These are phyloP conservation scores for Picochlorum sp. DNA, from an alignment of 139 green algal species.

Conservation along the genomic window DNA sequence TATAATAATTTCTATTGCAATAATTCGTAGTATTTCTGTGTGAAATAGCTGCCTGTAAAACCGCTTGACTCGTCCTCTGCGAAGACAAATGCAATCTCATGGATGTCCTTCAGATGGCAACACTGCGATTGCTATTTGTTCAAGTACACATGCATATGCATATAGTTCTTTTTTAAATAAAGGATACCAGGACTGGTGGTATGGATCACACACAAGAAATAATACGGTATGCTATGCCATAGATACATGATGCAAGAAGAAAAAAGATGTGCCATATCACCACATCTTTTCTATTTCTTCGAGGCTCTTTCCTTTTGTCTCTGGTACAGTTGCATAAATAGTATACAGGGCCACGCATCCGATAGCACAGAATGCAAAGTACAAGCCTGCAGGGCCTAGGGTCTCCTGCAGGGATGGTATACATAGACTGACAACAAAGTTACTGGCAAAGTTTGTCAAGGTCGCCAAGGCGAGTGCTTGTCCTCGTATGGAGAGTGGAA, in stretches of 20 bases:
- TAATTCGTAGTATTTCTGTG: too few species aligned
- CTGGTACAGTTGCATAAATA: conserved; percentile 72
- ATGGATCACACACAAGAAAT: background rate
- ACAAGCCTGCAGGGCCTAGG: conserved; percentile 58
- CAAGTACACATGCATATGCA: too few species aligned
- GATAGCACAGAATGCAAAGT: conserved; percentile 66
- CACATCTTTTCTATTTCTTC: conserved; percentile 84
- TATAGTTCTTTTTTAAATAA: too few species aligned
- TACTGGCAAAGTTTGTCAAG: conserved; percentile 83
- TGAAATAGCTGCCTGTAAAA: too few species aligned
- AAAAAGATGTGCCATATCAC: background rate
- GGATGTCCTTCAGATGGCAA: too few species aligned
- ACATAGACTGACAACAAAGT: conserved; percentile 69
- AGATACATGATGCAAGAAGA: too few species aligned
- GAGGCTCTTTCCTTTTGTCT: conserved; percentile 87
- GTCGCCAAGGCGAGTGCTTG: conserved; percentile 76
- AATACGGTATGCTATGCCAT: too few species aligned
- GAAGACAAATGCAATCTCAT: too few species aligned
- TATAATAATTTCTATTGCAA: too few species aligned
- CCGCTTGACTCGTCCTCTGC: too few species aligned
- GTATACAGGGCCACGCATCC: conserved; percentile 47
- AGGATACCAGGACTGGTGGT: too few species aligned
- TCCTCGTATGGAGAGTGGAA: conserved; percentile 65
- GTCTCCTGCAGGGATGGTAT: conserved; percentile 56
- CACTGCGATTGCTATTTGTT: too few species aligned